Evolutionary conservation across 1,284 basidiomycete genomes (phyloP).

Genomic region (Leccinum pachyderme): DNA sequence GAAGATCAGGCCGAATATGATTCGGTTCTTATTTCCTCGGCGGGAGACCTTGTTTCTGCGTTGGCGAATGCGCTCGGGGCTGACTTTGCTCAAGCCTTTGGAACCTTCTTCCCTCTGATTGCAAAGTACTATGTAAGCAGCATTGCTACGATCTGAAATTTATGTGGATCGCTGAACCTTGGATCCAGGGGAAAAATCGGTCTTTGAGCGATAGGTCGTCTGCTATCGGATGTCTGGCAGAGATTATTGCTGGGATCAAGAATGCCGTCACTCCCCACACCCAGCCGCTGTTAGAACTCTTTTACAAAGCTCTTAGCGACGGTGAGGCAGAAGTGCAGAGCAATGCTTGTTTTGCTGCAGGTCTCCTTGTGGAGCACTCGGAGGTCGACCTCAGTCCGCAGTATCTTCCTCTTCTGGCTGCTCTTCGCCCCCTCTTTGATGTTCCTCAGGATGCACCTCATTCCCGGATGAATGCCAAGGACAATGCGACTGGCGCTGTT

Average conservation of each 20-base stretch:
- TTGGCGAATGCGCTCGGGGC: conserved; percentile 83
- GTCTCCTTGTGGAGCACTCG: conserved; percentile 90
- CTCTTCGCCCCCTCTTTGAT: conserved; percentile 83
- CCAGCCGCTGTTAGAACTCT: conserved; percentile 78
- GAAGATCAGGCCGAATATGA: conserved; percentile 96
- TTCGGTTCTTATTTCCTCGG: conserved; percentile 91
- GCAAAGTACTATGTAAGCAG: conserved; percentile 86
- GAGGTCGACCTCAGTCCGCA: conserved; percentile 82
- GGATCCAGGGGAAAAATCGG: conserved; percentile 71
- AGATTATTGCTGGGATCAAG: conserved; percentile 95
- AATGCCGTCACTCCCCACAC: conserved; percentile 84
- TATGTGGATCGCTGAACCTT: conserved; percentile 9
- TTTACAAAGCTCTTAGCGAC: conserved; percentile 83
- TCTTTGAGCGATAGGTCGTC: conserved; percentile 91
- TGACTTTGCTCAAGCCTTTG: conserved; percentile 86
- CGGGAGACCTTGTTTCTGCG: conserved; percentile 91
- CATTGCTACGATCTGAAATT: background rate
- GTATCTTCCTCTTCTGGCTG: conserved; percentile 76
- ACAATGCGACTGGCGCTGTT: conserved; percentile 95
- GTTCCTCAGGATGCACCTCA: conserved; percentile 59
- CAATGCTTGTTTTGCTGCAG: conserved; percentile 94
- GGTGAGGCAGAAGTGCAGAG: conserved; percentile 90
- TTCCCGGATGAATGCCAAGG: conserved; percentile 80
- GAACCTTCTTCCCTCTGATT: conserved; percentile 86
- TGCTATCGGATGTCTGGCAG: conserved; percentile 91